Evolutionary conservation across 495 filamentous ascomycete species (phyloP).

Genomic region (Aspergillus conjunctus): DNA sequence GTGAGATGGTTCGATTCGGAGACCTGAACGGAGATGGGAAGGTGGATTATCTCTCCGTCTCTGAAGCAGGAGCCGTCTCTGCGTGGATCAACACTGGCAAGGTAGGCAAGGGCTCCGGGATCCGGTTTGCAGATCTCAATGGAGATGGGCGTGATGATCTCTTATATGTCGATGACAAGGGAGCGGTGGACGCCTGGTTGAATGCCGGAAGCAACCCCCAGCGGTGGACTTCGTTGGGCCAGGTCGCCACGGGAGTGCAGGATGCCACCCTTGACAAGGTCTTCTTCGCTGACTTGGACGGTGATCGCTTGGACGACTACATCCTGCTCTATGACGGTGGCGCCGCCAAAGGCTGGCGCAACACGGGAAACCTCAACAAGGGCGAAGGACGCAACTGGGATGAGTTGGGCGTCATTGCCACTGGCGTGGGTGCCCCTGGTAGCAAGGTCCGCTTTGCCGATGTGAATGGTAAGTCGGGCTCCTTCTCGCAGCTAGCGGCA

Average conservation of each 20-base stretch:
- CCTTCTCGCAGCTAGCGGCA: constrained; percentile 5
- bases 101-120: not conserved
- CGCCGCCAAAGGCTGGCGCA: constrained; percentile 2
- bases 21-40: not conserved
- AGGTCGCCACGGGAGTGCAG: no score
- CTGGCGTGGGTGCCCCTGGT: constrained; percentile 1
- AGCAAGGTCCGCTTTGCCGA: constrained; percentile 10
- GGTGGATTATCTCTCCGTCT: not conserved
- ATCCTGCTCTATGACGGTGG: constrained; percentile 3
- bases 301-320: not conserved
- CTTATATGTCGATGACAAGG: no score
- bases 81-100: not conserved
- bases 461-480: constrained; percentile 1
- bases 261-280: no score
- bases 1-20: not conserved
- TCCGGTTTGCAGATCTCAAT: constrained; percentile 10
- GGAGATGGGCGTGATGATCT: constrained; percentile 9
- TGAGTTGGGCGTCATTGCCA: not conserved
- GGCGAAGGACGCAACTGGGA: constrained; percentile 4
- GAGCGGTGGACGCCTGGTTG: no score
- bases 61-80: not conserved
- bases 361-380: not conserved
- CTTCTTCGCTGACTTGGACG: no score
- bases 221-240: no score
- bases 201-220: no score